phyloP scores from a whole-genome alignment of 768 basidiomycete species.

The Suillus decipiens region DNA sequence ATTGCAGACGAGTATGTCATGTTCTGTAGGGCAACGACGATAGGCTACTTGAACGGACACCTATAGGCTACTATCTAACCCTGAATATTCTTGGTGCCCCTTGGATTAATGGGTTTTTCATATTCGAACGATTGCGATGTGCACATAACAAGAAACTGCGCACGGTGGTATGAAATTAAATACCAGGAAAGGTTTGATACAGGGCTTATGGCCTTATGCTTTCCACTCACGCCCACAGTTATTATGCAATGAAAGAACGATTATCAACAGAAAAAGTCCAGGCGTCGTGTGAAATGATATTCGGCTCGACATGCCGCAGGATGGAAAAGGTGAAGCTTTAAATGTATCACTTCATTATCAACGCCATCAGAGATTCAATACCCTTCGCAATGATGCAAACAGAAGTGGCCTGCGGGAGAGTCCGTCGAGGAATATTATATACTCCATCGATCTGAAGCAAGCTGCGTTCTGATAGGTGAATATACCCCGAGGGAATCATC shows the following conservation, averaged over 20 bases:
- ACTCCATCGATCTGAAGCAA: not conserved
- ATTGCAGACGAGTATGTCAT: not conserved
- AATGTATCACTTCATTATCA: slow-evolving; percentile 9
- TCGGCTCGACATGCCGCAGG: slow-evolving; percentile 10
- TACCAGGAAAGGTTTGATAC: slow-evolving; percentile 2
- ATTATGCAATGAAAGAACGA: slow-evolving; percentile 22
- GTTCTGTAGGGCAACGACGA: not conserved
- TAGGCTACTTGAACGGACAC: not conserved
- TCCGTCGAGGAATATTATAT: not conserved
- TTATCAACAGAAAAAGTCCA: slow-evolving; percentile 1
- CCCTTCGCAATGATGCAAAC: not conserved
- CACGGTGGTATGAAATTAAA: not conserved
- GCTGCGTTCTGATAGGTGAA: not conserved
- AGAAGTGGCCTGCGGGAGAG: not conserved
- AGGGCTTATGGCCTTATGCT: slow-evolving; percentile 4
- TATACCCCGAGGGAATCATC: not conserved
- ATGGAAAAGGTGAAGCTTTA: slow-evolving; percentile 21
- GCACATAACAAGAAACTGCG: slow-evolving; percentile 16
- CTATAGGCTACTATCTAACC: not conserved
- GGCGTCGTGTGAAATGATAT: slow-evolving; percentile 24
- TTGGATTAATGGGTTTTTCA: not conserved
- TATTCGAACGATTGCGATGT: slow-evolving; percentile 11
- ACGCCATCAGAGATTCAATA: not conserved
- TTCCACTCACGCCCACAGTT: not conserved
- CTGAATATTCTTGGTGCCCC: not conserved